Evolutionary conservation across 306 rosid genomes (phyloP).

Genomic region (Cyclanthera cordifolia): DNA sequence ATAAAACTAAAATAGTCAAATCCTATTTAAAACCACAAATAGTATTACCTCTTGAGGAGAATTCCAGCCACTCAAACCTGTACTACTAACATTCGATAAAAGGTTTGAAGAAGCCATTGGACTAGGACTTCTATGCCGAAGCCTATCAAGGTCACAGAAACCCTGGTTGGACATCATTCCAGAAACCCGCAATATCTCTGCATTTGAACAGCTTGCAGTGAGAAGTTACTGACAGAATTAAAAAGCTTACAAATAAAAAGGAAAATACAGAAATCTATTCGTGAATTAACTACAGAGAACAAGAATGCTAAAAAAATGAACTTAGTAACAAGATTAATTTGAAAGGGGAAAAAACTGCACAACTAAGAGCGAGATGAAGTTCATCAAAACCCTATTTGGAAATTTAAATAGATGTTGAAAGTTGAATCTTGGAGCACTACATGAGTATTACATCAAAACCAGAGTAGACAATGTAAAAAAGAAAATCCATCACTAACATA

Average conservation of each 20-base stretch:
- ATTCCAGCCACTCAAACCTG: constrained; percentile 86
- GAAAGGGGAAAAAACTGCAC: not conserved
- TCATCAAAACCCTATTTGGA: not conserved
- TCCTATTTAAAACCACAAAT: too few species aligned
- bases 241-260: not conserved
- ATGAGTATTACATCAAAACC: not conserved
- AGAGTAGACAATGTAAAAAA: not conserved
- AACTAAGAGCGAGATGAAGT: not conserved
- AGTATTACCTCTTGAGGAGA: constrained; percentile 73
- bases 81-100: constrained; percentile 62
- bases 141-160: constrained; percentile 89
- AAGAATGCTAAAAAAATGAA: not conserved
- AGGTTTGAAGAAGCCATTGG: constrained; percentile 95
- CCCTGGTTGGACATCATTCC: constrained; percentile 98
- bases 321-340: not conserved
- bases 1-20: too few species aligned
- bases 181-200: constrained; percentile 90
- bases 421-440: not conserved
- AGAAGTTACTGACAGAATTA: not conserved
- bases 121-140: constrained; percentile 96
- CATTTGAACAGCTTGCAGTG: constrained; percentile 17
- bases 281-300: not conserved
- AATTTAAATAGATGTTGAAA: constrained; percentile 4
- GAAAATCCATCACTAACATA: not conserved
- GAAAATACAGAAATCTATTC: not conserved